Conservation (phyloP, 1,284 basidiomycete species). For the Amylostereum areolatum region DNA sequence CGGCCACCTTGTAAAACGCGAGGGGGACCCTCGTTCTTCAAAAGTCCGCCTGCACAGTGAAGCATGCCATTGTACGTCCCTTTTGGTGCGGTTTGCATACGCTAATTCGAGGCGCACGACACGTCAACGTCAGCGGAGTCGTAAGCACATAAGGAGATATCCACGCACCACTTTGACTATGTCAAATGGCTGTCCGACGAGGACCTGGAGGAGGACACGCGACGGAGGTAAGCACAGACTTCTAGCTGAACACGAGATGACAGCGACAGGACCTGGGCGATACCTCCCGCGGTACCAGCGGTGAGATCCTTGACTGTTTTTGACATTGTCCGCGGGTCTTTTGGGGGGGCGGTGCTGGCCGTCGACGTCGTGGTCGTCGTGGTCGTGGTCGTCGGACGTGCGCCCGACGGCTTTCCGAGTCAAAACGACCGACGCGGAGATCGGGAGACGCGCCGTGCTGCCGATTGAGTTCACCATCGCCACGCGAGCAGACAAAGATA, state of each 20-base stretch:
- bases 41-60: conserved; percentile 82
- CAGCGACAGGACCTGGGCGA: conserved; percentile 64
- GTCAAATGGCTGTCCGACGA: conserved; percentile 95
- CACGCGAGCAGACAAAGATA: too few relatives aligned
- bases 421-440: too few relatives aligned
- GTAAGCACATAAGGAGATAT: conserved; percentile 3
- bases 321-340: conserved; percentile 28
- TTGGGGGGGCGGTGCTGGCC: too few relatives aligned
- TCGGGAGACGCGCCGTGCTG: too few relatives aligned
- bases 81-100: conserved; percentile 91
- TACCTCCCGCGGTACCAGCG: conserved; percentile 83
- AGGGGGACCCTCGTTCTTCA: conserved; percentile 89
- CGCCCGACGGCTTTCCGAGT: too few relatives aligned
- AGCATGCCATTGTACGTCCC: conserved; percentile 88
- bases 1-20: conserved; percentile 89
- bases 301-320: conserved; percentile 72
- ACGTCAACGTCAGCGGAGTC: conserved; percentile 8
- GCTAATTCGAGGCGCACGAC: conserved; percentile 31
- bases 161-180: conserved; percentile 88
- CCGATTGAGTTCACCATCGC: too few relatives aligned
- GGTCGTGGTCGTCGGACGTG: too few relatives aligned
- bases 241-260: not conserved
- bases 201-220: conserved; percentile 41
- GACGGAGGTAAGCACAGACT: conserved; percentile 4
- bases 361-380: too few relatives aligned